Evolutionary conservation across 495 filamentous ascomycete genomes (phyloP), one percentile per base, ranked within the genome.

Genomic region (Cudoniella acicularis): DNA sequence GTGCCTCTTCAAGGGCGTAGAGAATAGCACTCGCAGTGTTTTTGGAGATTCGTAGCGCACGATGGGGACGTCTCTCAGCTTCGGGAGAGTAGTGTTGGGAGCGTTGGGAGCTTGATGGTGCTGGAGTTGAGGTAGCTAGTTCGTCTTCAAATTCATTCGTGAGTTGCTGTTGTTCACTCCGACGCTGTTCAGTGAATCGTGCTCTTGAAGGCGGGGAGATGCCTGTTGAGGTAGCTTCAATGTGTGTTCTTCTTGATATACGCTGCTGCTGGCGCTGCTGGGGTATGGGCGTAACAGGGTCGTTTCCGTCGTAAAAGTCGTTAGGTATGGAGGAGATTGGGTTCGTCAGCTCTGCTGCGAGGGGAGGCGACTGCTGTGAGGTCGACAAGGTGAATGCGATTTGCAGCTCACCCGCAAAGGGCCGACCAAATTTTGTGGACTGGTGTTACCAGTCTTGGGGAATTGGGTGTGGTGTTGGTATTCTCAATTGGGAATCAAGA

Each of bases 1-100:
- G 79, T 47, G 89, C 94, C 74, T 93, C 90, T 76, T 98, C 93
- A 48, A 98, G 84, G 4, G 91, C 83, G 79, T 86, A 96, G 60
- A 91, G 87, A 68, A 98, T 91, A 17, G 94, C 93, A 62, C 73
- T 77, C 1, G 64, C 67, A 20, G 60, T 64, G 22, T 57, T 57
- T 41, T 47, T 58, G 3, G 63, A 65, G 23, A 68, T 65, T 56
- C 61, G 66, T 20, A 63, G 24, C 25, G 63, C 45, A 3, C 55
- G 63, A 51, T 61, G 61, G 21, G 62, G 59, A 16, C 56, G 47
- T 45, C 57, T 43, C 9, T 45, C 52, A 43, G 48, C 30, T 59
- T 59, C 50, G 13, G 52, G 53, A 17, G 59, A 57, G 22, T 52
- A 20, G 21, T 62, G 54, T 41, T 49, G 57, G 16, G 52, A 55